Evolutionary conservation across 345 rosid species (phyloP).

Genomic region (Brassica incana): DNA sequence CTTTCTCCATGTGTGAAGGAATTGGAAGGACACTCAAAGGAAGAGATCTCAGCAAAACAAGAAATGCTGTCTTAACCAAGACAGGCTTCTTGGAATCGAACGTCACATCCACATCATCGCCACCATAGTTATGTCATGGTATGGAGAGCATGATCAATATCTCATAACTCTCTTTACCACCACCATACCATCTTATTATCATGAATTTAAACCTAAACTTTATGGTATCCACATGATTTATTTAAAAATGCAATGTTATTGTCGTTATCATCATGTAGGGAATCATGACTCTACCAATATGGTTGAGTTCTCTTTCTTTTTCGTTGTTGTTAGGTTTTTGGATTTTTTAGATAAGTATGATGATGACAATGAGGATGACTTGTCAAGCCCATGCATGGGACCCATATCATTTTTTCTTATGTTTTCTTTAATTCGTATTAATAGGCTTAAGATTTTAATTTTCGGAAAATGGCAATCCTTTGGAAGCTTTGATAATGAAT

Average conservation of each 20-base stretch:
- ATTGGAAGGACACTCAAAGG: slow-evolving; percentile 87
- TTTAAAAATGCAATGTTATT: slow-evolving; percentile 31
- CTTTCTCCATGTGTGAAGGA: slow-evolving; percentile 82
- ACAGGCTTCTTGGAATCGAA: slow-evolving; percentile 70
- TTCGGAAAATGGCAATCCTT: slow-evolving; percentile 13
- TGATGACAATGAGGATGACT: slow-evolving; percentile 40
- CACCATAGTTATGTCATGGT: slow-evolving; percentile 28
- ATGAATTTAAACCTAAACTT: slow-evolving; percentile 15
- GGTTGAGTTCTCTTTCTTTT: slow-evolving; percentile 33
- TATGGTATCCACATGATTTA: slow-evolving; percentile 36
- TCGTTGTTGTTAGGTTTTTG: slow-evolving; percentile 39
- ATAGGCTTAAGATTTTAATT: neutral
- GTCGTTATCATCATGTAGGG: slow-evolving; percentile 42
- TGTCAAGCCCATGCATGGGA: slow-evolving; percentile 40
- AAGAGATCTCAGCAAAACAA: slow-evolving; percentile 76
- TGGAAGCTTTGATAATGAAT: slow-evolving; percentile 19
- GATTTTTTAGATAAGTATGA: slow-evolving; percentile 35
- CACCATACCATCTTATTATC: slow-evolving; percentile 26
- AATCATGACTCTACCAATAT: slow-evolving; percentile 36
- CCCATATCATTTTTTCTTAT: slow-evolving; percentile 41
- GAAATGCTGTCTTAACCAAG: slow-evolving; percentile 63
- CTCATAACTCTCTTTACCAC: neutral
- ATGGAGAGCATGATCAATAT: slow-evolving; percentile 16
- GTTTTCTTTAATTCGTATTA: slow-evolving; percentile 12
- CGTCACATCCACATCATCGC: slow-evolving; percentile 26